Base-by-base conservation (phyloP, 441 rosid species). In the Aquilaria agallochum region DNA sequence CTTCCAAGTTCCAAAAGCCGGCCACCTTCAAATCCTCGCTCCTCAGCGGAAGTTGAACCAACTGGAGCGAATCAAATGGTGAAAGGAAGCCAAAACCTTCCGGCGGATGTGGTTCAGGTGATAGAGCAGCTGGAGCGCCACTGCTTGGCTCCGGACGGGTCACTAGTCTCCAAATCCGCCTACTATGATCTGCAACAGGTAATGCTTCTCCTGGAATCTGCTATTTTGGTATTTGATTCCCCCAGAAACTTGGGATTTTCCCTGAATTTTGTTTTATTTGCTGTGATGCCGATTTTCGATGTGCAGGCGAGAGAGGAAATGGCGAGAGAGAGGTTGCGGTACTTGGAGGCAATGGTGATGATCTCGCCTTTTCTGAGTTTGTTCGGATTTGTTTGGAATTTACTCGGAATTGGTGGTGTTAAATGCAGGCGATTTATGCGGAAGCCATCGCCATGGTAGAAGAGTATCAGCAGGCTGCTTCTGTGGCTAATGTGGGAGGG, bases 101-200 rank as follows among this genome's bases (percentile, higher is more conserved):
- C 92, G 72, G 77, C 90, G n/a, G 99, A 94, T 62, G 87, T 94
- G 45, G 65, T 36, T 53, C 92, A 81, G 67, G 77, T 91, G 77
- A 86, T 91, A 72, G 97, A 94, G 81, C 97, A 87, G 80, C 81
- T 94, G 62, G 96, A 94, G 76, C 96, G 99, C 51, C 99, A 89
- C 69, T 91, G 99, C 69, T 77, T 89, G 74, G 95, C 92, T 46
- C 87, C 99, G 45, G 99, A 89, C 66, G 99, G 92, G 74, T 91
- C 97, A 78, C 90, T 91, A 56, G 83, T 91, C 68, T 83, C 96
- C 77, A 94, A 87, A 85, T 84, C 97, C 52, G 77, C 90, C 32
- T 87, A 71, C 83, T 61, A 65, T 73, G 97, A 94, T 69, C 95
- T 94, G 55, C 99, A 89, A 67, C 90, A 78, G 51, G 99, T 94